Conservation (phyloP, 495 filamentous ascomycete genomes). For the Hypoxylon cercidicola region DNA sequence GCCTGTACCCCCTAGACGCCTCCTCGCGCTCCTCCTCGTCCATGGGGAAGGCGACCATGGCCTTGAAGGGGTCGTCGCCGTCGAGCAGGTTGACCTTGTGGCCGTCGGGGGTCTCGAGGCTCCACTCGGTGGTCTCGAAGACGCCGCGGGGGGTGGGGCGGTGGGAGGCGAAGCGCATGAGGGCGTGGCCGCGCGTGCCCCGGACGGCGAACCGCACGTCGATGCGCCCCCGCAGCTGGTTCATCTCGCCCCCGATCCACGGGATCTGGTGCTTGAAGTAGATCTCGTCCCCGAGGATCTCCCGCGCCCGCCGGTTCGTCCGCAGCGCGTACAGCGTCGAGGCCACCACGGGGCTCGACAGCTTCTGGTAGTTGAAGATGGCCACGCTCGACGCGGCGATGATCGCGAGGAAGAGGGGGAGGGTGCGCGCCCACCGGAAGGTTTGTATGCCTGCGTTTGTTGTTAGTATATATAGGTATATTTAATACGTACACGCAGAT, state of each 20-base stretch:
- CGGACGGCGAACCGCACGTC: constrained; percentile 89
- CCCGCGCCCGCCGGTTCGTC: constrained; percentile 76
- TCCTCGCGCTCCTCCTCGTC: constrained; percentile 52
- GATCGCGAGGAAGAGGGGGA: constrained; percentile 65
- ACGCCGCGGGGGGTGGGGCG: constrained; percentile 75
- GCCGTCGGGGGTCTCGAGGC: constrained; percentile 73
- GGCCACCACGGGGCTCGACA: constrained; percentile 80
- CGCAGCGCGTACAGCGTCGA: constrained; percentile 91
- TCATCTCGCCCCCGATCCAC: constrained; percentile 93
- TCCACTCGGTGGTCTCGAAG: constrained; percentile 84
- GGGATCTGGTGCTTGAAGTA: constrained; percentile 89
- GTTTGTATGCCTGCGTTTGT: constrained; percentile 42
- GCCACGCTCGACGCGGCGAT: constrained; percentile 74
- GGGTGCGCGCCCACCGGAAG: constrained; percentile 59
- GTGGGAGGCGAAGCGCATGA: constrained; percentile 83
- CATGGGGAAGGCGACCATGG: constrained; percentile 45
- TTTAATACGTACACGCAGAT: not conserved
- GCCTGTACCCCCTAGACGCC: constrained; percentile 54
- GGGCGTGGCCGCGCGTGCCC: constrained; percentile 75
- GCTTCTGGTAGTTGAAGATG: constrained; percentile 99
- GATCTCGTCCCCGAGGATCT: constrained; percentile 87
- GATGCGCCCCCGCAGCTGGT: constrained; percentile 92
- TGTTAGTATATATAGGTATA: constrained; percentile 3
- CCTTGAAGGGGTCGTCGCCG: constrained; percentile 69
- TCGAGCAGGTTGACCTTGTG: constrained; percentile 73